Percentiles rank a stretch among this genome's conserved stretches.
Evolutionary conservation across 1,284 basidiomycete species (phyloP).

Genomic region (Pulveroboletus ridleyi): DNA sequence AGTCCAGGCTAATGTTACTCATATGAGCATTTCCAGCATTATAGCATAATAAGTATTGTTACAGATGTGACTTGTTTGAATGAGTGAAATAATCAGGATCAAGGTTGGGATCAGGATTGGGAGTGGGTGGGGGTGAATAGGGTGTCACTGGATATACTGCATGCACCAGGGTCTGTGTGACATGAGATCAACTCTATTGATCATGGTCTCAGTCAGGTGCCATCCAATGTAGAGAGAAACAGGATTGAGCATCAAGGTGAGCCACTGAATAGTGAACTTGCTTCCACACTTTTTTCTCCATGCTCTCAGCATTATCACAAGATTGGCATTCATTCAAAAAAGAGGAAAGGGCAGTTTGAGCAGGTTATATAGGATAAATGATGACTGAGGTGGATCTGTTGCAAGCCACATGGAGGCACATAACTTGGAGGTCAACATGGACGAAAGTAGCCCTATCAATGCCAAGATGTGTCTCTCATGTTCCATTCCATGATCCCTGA

Average conservation of each 20-base stretch:
- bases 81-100: constrained; percentile 24
- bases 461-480: constrained; percentile 72
- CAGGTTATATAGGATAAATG: no score
- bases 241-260: neutral
- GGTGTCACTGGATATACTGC: constrained; percentile 40
- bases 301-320: no score
- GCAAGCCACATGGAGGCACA: constrained; percentile 25
- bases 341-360: no score
- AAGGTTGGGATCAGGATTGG: constrained; percentile 26
- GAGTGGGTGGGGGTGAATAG: constrained; percentile 10
- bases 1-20: constrained; percentile 25
- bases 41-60: constrained; percentile 72
- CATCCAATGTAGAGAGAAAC: neutral
- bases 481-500: no score
- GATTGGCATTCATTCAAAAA: no score
- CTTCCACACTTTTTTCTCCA: no score
- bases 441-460: constrained; percentile 77
- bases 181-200: constrained; percentile 28
- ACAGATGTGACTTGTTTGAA: constrained; percentile 60
- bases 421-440: constrained; percentile 73
- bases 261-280: neutral
- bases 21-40: constrained; percentile 21
- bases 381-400: no score
- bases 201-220: neutral
- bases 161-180: constrained; percentile 49